Evolutionary conservation across 2,329 filamentous ascomycete genomes (phyloP).

Genomic region (Aspergillus melleus): DNA sequence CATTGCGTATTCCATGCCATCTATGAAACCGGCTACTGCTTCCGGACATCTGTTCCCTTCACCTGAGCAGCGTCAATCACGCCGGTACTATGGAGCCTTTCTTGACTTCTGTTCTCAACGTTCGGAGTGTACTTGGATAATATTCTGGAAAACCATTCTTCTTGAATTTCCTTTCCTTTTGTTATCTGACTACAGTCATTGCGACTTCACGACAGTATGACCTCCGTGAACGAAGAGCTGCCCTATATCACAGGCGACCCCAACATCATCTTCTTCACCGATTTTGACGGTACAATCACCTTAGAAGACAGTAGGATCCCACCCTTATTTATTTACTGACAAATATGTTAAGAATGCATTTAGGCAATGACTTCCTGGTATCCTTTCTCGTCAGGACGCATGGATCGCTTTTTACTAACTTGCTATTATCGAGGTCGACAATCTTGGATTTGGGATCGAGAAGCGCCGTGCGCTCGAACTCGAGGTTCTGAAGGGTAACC

Average conservation of each 20-base stretch:
- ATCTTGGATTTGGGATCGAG: constrained; percentile 1
- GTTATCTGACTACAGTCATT: too few species aligned
- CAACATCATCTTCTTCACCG: constrained; percentile 5
- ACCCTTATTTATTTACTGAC: neutral
- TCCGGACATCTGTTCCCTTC: too few species aligned
- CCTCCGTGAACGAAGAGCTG: neutral
- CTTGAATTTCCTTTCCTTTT: too few species aligned
- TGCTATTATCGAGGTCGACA: neutral
- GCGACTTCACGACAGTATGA: too few species aligned
- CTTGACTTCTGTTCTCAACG: too few species aligned
- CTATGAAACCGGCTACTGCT: too few species aligned
- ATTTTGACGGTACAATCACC: constrained; percentile 7
- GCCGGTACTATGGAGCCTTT: too few species aligned
- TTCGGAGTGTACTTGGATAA: too few species aligned
- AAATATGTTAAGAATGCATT: neutral
- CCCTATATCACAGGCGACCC: neutral
- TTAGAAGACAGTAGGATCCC: constrained; percentile 2
- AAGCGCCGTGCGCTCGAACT: neutral
- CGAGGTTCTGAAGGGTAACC: neutral
- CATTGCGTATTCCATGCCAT: too few species aligned
- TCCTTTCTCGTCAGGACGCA: neutral
- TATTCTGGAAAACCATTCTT: too few species aligned
- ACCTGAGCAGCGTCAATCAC: too few species aligned
- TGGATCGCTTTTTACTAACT: too few species aligned
- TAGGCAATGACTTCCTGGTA: constrained; percentile 4